Percentiles rank a stretch among this genome's conserved stretches.
These are phyloP conservation scores for Trametes cubensis DNA, from an alignment of 768 basidiomycete species.

Conservation along the genomic window DNA sequence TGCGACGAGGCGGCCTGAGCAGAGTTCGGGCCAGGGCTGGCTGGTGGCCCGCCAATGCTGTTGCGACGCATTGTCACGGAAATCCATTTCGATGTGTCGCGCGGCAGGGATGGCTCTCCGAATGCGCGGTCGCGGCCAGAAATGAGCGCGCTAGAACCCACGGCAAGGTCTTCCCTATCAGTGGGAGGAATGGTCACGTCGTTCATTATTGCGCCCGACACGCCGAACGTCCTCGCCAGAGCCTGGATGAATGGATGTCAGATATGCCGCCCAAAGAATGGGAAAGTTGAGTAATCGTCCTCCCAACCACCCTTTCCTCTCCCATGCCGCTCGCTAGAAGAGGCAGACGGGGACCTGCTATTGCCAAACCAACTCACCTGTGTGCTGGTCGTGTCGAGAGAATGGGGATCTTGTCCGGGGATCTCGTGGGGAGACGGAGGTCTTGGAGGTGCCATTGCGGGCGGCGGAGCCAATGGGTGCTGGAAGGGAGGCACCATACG, in stretches of 20 bases:
- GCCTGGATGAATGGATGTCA: constrained; percentile 41
- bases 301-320: background rate
- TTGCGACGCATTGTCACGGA: constrained; percentile 52
- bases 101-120: constrained; percentile 54
- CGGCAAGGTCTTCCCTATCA: constrained; percentile 76
- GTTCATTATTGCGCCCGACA: constrained; percentile 68
- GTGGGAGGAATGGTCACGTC: constrained; percentile 57
- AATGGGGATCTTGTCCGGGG: constrained; percentile 78
- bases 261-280: background rate
- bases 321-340: background rate
- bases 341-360: background rate
- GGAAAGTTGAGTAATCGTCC: background rate
- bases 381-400: constrained; percentile 77
- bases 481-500: constrained; percentile 39
- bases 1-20: constrained; percentile 27
- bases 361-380: constrained; percentile 41
- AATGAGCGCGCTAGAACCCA: constrained; percentile 69
- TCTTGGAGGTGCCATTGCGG: constrained; percentile 29
- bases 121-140: constrained; percentile 69
- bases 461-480: constrained; percentile 41
- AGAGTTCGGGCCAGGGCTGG: constrained; percentile 19
- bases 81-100: constrained; percentile 65
- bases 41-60: constrained; percentile 32
- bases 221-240: constrained; percentile 79
- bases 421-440: constrained; percentile 42